phyloP scores from a whole-genome alignment of 2,329 filamentous ascomycete genomes.

The Pyrenophora teres region DNA sequence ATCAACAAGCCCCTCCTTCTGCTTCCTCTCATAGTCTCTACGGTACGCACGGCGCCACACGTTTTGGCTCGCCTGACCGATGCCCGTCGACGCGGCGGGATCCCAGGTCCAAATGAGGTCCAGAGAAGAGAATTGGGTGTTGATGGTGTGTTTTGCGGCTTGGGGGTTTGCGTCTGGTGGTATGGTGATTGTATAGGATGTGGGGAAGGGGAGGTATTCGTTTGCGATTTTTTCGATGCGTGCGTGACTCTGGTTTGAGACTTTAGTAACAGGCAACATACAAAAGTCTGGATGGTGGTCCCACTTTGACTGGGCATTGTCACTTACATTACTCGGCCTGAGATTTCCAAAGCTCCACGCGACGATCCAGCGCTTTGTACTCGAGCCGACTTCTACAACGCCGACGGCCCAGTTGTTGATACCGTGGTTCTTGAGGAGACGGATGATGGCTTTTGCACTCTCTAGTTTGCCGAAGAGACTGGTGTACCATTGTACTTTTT shows the following conservation, averaged over 20 bases:
- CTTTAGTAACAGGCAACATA: too few species aligned
- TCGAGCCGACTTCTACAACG: conserved; percentile 73
- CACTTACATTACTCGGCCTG: conserved; percentile 62
- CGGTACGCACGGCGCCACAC: conserved; percentile 80
- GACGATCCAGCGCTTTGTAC: conserved; percentile 83
- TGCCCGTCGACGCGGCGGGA: conserved; percentile 56
- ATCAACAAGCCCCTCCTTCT: conserved; percentile 23
- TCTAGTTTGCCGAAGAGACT: conserved; percentile 84
- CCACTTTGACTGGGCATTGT: too few species aligned
- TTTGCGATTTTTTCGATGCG: conserved; percentile 52
- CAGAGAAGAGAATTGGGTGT: conserved; percentile 58
- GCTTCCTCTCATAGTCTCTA: conserved; percentile 56
- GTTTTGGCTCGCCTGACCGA: conserved; percentile 69
- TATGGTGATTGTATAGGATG: conserved; percentile 54
- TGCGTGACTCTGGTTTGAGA: conserved; percentile 24
- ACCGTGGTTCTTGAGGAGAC: conserved; percentile 58
- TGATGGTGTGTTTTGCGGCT: conserved; percentile 46
- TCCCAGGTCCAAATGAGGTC: conserved; percentile 71
- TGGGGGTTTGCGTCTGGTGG: conserved; percentile 33
- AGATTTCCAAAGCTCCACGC: conserved; percentile 80
- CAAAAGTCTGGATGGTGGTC: too few species aligned
- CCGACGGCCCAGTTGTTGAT: conserved; percentile 83
- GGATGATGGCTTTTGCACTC: conserved; percentile 67
- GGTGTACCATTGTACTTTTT: conserved; percentile 82
- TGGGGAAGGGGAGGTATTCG: conserved; percentile 58